Evolutionary conservation across 257 asterid species (phyloP).

Genomic region (Misopates orontium): DNA sequence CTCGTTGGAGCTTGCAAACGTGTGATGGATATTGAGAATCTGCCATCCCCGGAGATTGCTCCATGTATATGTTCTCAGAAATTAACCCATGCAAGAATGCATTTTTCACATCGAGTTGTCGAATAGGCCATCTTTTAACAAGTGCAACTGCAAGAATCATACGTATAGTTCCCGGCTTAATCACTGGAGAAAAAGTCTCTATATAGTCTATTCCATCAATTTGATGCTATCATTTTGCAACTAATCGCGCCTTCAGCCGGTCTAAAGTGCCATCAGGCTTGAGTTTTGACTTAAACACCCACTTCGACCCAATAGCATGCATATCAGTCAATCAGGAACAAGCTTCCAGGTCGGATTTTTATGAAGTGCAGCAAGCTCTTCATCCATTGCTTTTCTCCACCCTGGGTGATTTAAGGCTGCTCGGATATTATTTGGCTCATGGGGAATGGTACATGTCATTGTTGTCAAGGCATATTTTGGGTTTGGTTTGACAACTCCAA

Average conservation of each 20-base stretch:
- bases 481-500: neutral
- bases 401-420: neutral
- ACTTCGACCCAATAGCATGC: neutral
- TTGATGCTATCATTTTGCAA: neutral
- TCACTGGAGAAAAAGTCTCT: too few species aligned
- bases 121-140: too few species aligned
- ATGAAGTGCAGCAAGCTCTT: neutral
- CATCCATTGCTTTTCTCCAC: neutral
- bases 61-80: conserved; percentile 5
- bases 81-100: conserved; percentile 1
- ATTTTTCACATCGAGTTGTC: too few species aligned
- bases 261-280: conserved; percentile 5
- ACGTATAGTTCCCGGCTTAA: too few species aligned
- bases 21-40: conserved; percentile 1
- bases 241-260: conserved; percentile 16
- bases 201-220: too few species aligned
- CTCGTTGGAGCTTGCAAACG: conserved; percentile 12
- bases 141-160: too few species aligned
- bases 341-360: too few species aligned
- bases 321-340: neutral
- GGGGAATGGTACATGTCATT: neutral
- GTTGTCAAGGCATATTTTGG: neutral
- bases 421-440: neutral
- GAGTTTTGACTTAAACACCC: conserved; percentile 10
- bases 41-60: conserved; percentile 14